Percentiles rank a stretch among this genome's conserved stretches.
These are phyloP conservation scores for Claviceps spartinae DNA, from an alignment of 2,329 filamentous ascomycete genomes.

Conservation along the genomic window DNA sequence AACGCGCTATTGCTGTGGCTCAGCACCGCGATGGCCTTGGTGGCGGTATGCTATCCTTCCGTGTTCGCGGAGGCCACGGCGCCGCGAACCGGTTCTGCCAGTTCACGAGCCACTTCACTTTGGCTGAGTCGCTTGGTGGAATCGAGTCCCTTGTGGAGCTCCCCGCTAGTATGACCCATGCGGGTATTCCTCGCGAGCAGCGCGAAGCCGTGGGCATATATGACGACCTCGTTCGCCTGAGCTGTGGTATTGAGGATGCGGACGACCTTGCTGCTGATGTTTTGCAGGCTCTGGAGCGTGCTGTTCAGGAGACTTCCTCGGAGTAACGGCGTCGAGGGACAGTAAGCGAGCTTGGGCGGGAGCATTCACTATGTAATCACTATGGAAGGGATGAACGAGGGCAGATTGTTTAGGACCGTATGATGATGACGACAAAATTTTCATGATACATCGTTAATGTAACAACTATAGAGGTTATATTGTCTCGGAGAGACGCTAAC, in stretches of 20 bases:
- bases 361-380: no score
- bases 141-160: constrained; percentile 88
- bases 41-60: constrained; percentile 95
- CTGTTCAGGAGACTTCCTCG: constrained; percentile 29
- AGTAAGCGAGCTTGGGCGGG: constrained; percentile 2
- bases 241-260: constrained; percentile 86
- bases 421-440: no score
- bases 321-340: constrained; percentile 17
- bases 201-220: constrained; percentile 87
- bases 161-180: constrained; percentile 92
- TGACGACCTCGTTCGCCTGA: constrained; percentile 85
- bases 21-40: constrained; percentile 93
- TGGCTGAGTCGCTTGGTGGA: constrained; percentile 85
- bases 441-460: no score
- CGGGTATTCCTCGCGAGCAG: constrained; percentile 81
- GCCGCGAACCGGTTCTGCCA: constrained; percentile 91
- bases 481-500: no score
- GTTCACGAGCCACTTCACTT: constrained; percentile 74
- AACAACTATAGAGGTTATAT: no score
- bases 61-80: constrained; percentile 70
- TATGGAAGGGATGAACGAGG: no score
- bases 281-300: constrained; percentile 66
- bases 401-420: no score
- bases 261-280: constrained; percentile 75
- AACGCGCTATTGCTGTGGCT: constrained; percentile 70